phyloP scores from a whole-genome alignment of 2,329 filamentous ascomycete species.

The Hymenoscyphus salicellus region DNA sequence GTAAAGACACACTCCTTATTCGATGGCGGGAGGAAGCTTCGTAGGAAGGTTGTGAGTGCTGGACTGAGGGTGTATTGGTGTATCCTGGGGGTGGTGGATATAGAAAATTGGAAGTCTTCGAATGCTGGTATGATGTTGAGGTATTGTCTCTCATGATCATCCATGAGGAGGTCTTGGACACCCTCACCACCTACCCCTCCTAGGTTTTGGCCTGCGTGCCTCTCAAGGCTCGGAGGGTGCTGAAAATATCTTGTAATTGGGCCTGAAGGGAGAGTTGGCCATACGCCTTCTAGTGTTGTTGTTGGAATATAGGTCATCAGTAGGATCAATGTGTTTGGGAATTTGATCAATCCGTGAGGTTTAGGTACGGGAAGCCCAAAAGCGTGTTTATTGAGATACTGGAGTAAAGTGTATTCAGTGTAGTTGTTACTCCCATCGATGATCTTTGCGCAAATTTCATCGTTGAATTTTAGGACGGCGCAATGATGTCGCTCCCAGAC shows the following conservation, averaged over 20 bases:
- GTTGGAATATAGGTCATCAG: constrained; percentile 18
- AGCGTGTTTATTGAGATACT: constrained; percentile 16
- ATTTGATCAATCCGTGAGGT: constrained; percentile 18
- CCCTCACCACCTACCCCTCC: constrained; percentile 16
- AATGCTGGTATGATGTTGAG: constrained; percentile 14
- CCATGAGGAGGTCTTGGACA: constrained; percentile 11
- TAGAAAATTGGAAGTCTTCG: constrained; percentile 22
- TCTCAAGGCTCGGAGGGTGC: constrained; percentile 12
- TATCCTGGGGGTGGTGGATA: not conserved
- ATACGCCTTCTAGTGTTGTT: constrained; percentile 14
- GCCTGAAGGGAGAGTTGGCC: constrained; percentile 13
- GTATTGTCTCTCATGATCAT: constrained; percentile 10
- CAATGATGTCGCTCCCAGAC: constrained; percentile 14
- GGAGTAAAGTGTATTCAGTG: constrained; percentile 17
- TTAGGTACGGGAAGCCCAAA: constrained; percentile 16
- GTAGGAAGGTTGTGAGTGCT: constrained; percentile 15
- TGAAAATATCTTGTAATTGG: constrained; percentile 14
- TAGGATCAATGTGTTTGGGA: constrained; percentile 11
- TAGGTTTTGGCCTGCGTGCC: not conserved
- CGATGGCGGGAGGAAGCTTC: constrained; percentile 15
- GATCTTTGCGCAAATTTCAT: constrained; percentile 14
- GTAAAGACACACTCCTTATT: constrained; percentile 16
- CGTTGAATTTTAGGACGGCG: constrained; percentile 18
- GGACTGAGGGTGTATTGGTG: not conserved
- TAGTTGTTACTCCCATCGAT: constrained; percentile 14